Base-by-base conservation (phyloP, 1,284 basidiomycete species). In the Cryptococcus depauperatus region DNA sequence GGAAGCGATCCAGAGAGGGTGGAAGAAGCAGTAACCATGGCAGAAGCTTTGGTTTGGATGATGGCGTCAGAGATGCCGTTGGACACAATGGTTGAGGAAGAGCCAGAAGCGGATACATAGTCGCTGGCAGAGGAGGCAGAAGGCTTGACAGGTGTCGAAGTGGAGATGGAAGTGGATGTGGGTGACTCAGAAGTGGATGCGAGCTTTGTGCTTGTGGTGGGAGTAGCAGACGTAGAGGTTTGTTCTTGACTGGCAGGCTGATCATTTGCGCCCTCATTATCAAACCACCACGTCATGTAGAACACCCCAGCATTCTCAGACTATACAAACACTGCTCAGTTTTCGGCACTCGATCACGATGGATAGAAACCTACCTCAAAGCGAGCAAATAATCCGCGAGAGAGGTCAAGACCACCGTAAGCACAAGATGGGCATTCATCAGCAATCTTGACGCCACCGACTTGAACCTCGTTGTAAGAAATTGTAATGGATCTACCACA, bases 361-460 rank as follows among this genome's bases (percentile, higher is more conserved):
- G 57, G 10, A 16, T 13, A 37, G 16, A 33, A 18, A 48, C 46
- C 34, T 56, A 52, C 52, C 8, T 64, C 64, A 51, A 73, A 72
- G 47, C 59, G 46, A n/a, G 48, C 41, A 74, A 95, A 95, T 35
- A 95, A 78, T 42, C 80, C 76, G 10, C 68, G 64, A 21, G 84
- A 84, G 50, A 92, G 75, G 73, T 95, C 90, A 46, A 95, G 78
- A 34, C 78, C 85, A 29, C 78, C 80, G 35, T 67, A 76, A 2
- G 46, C 46, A 48, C 68, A 69, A 10, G 56, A 52, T 3, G 68
- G 68, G 50, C 66, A 71, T 75, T 76, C 74, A 66, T 88, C 85
- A 58, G 75, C 75, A 54, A 90, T 78, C 7, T 67, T 72, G 2
- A 85, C 86, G 14, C 63, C 56, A 9, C 78, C 72, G 3, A 77